Evolutionary conservation across 75 land plant genomes (phyloP).

Genomic region (Adiantum capillusveneris): DNA sequence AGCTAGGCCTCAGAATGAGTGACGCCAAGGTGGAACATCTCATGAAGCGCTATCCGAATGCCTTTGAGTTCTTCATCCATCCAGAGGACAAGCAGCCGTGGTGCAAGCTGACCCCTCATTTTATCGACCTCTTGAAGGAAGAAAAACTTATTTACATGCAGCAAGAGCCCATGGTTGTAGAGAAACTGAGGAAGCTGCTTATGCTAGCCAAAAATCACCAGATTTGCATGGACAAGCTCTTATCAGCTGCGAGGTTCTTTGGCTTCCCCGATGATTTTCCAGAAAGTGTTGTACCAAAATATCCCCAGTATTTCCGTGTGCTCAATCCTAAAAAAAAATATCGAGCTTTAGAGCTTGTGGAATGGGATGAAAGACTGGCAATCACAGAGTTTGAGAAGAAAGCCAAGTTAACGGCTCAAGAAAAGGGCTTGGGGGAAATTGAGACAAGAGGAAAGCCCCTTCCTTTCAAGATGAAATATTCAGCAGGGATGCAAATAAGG

Average conservation of each 20-base stretch:
- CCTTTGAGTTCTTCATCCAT: slow-evolving; percentile 52
- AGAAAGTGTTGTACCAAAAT: slow-evolving; percentile 22
- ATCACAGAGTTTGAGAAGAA: slow-evolving; percentile 52
- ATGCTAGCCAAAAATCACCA: slow-evolving; percentile 42
- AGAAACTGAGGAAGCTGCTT: slow-evolving; percentile 46
- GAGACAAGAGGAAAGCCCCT: slow-evolving; percentile 39
- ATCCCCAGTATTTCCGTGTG: slow-evolving; percentile 42
- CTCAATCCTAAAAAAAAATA: slow-evolving; percentile 19
- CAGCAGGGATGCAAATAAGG: slow-evolving; percentile 52
- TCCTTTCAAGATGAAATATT: slow-evolving; percentile 54
- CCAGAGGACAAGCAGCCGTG: slow-evolving; percentile 43
- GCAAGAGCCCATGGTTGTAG: slow-evolving; percentile 26
- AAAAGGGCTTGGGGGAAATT: slow-evolving; percentile 11
- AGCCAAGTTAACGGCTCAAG: slow-evolving; percentile 14
- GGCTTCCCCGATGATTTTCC: slow-evolving; percentile 57
- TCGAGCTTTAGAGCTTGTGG: slow-evolving; percentile 28
- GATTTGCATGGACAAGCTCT: slow-evolving; percentile 29
- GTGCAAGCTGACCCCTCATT: slow-evolving; percentile 46
- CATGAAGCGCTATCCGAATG: slow-evolving; percentile 61
- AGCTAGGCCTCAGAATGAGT: slow-evolving; percentile 59
- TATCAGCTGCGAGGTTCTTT: slow-evolving; percentile 48
- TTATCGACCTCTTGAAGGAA: slow-evolving; percentile 22
- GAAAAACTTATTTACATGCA: slow-evolving; percentile 21
- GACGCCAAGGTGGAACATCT: slow-evolving; percentile 35
- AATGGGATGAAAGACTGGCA: slow-evolving; percentile 55